A percentile compares a stretch with the other conserved stretches of the same genome.
Conservation (phyloP, 2,329 filamentous ascomycete genomes). For the Cladophialophora bantiana region DNA sequence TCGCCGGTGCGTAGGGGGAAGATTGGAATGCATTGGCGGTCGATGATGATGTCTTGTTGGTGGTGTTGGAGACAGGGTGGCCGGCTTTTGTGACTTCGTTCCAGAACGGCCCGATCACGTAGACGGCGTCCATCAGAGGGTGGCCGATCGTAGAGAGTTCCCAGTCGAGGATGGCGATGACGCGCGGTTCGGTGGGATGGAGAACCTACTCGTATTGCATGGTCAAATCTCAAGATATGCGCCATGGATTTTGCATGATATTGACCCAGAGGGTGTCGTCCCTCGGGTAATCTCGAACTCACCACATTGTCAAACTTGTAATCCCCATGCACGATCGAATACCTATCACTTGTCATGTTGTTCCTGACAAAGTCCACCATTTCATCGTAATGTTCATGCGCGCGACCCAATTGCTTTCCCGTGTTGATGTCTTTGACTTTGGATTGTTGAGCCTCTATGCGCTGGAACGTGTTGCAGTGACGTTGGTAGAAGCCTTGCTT, state of each 20-base stretch:
- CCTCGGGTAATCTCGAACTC: conserved; percentile 6
- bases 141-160: conserved; percentile 91
- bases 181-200: conserved; percentile 76
- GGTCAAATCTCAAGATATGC: background rate
- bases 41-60: conserved; percentile 6
- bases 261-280: background rate
- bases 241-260: background rate
- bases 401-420: conserved; percentile 70
- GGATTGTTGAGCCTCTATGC: conserved; percentile 76
- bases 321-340: conserved; percentile 80
- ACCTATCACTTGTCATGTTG: conserved; percentile 72
- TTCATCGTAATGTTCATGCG: conserved; percentile 66
- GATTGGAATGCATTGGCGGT: conserved; percentile 1
- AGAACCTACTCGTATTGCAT: conserved; percentile 54
- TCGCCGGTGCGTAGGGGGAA: conserved; percentile 24
- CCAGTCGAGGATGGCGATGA: conserved; percentile 89
- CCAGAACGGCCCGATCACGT: conserved; percentile 31
- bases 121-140: conserved; percentile 60
- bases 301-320: conserved; percentile 85
- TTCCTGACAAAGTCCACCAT: conserved; percentile 74
- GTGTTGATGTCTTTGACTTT: conserved; percentile 73
- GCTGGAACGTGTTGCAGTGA: conserved; percentile 78
- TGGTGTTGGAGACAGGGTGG: background rate
- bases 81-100: conserved; percentile 15
- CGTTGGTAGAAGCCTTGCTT: conserved; percentile 74